Conservation (phyloP, 2,329 filamentous ascomycete genomes). For the Aspergillus pseudotamarii region DNA sequence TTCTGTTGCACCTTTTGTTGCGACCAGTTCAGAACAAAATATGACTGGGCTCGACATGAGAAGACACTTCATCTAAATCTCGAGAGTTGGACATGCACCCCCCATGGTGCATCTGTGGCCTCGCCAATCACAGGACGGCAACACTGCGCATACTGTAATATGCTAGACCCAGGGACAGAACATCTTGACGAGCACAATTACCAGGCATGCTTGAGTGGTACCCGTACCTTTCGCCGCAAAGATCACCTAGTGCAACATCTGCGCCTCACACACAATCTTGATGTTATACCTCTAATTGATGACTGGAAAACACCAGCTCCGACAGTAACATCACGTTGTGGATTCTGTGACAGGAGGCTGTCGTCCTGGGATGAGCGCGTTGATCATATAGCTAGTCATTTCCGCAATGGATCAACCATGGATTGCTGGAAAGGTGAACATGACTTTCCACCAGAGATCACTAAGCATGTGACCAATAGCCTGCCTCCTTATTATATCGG, state of each 20-base stretch:
- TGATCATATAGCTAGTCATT: constrained; percentile 56
- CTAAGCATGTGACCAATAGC: constrained; percentile 17
- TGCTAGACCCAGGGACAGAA: constrained; percentile 47
- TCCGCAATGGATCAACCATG: constrained; percentile 55
- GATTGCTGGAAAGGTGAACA: constrained; percentile 57
- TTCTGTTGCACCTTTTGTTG: constrained; percentile 31
- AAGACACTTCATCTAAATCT: constrained; percentile 27
- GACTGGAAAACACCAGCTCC: constrained; percentile 35
- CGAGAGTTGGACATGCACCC: constrained; percentile 25
- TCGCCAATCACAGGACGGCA: constrained; percentile 11
- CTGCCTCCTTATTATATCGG: constrained; percentile 27
- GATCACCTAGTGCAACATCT: constrained; percentile 59
- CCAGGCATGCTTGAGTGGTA: constrained; percentile 49
- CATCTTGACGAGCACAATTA: constrained; percentile 55
- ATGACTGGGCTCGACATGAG: constrained; percentile 29
- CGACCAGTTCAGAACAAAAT: constrained; percentile 28
- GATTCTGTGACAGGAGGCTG: constrained; percentile 53
- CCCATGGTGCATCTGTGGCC: constrained; percentile 17
- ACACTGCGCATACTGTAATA: constrained; percentile 54
- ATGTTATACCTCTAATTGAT: constrained; percentile 26
- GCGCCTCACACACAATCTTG: constrained; percentile 52
- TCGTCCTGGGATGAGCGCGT: constrained; percentile 53
- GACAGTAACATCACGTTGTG: constrained; percentile 53
- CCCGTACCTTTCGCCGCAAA: constrained; percentile 56
- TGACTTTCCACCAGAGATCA: constrained; percentile 39